Evolutionary conservation across 371 early-diverging fungal genomes (phyloP), one percentile per base, ranked within the genome.

Genomic region (Umbelopsis sp.): DNA sequence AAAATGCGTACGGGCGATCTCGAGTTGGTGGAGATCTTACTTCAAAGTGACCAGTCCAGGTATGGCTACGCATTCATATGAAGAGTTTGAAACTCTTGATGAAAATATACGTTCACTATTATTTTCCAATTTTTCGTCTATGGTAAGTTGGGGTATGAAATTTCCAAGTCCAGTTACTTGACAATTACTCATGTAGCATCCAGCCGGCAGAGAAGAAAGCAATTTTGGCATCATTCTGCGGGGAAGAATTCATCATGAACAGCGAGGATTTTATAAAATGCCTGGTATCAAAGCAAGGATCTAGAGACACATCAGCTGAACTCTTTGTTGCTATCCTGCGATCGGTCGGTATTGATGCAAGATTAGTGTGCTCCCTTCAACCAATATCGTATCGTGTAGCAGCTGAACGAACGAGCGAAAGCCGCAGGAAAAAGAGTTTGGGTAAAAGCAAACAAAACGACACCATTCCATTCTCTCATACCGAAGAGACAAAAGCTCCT

Each of bases 351-450:
- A 72, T 86, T 29, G 82, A 86, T 48, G 70, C 87, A 0, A 81
- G 93, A 16, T 71, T 93, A 8, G 81, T 93, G 4, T 82, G 80
- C 45, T 91, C 93, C 5, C 68, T 93, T 4, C 91, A 91, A 44
- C 87, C 92, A 0, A 68, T 89, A 7, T 77, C 91, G 0, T 85
- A 91, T 65, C 73, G 83, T 62, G 70, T 84, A 67, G 53, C 80
- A 44, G 63, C 75, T 22, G 29, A 53, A n/a, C 57, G 65, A 10
- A 72, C 65, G n/a, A 44, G 37, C 11, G 71, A 70, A 38, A 32
- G 48, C 45, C 45, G 72, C 63, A 50, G 65, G 65, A 24, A 69
- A 52, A 35, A 37, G 63, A 20, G 44, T 32, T 53, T 14, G 62
- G 18, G 37, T 62, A 14, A 16, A 65, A 72, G 37, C 45, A 52